These are phyloP conservation scores for Melampsora larici-populina DNA, from an alignment of 1,284 basidiomycete species.

Conservation along the genomic window DNA sequence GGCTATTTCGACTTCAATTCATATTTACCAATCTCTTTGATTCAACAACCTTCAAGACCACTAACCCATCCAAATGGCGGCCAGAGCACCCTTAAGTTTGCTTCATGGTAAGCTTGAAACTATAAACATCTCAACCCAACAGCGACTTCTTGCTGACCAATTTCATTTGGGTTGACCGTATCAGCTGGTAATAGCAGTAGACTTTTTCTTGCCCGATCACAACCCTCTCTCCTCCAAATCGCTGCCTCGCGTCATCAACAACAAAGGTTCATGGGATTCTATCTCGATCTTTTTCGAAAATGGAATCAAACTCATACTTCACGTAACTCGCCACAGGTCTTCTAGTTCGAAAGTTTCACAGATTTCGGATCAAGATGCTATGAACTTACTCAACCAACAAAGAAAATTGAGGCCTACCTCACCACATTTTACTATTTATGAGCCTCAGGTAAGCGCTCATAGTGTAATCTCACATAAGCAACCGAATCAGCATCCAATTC, in stretches of 20 bases:
- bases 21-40: too few species aligned
- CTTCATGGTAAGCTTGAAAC: neutral
- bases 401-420: slow-evolving; percentile 77
- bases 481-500: neutral
- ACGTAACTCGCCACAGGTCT: neutral
- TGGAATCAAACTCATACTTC: neutral
- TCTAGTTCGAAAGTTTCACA: slow-evolving; percentile 27
- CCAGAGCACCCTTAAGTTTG: neutral
- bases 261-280: neutral
- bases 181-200: neutral
- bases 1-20: too few species aligned
- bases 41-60: too few species aligned
- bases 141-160: neutral
- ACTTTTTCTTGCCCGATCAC: neutral
- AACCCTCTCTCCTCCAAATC: neutral
- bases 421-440: slow-evolving; percentile 94
- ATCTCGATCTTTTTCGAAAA: neutral
- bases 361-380: slow-evolving; percentile 60
- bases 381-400: slow-evolving; percentile 76
- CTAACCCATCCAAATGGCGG: neutral
- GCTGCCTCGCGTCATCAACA: neutral
- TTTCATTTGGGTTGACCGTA: neutral
- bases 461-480: slow-evolving; percentile 40
- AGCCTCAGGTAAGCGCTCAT: slow-evolving; percentile 67
- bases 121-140: neutral